A percentile compares a stretch with the other conserved stretches of the same genome.
Evolutionary conservation across 257 asterid species (phyloP).

Genomic region (Capsicum pubescens): DNA sequence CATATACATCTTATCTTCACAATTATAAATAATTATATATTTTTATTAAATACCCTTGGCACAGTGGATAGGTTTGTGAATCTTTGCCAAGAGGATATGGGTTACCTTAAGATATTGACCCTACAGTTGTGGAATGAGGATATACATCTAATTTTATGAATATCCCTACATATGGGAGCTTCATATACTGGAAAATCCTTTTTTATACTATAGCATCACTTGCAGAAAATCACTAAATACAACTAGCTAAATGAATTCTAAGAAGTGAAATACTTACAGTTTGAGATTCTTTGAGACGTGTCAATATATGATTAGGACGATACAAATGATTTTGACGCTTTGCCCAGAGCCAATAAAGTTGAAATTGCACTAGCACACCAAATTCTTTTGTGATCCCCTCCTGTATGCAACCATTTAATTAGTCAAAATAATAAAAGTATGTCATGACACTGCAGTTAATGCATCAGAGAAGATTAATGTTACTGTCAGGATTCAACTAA

Average conservation of each 20-base stretch:
- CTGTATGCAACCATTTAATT: slow-evolving; percentile 44
- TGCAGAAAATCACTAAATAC: neutral
- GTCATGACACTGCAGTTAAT: neutral
- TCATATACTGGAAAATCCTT: neutral
- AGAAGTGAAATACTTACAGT: slow-evolving; percentile 50
- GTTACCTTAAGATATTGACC: neutral
- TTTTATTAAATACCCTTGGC: neutral
- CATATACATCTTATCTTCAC: neutral
- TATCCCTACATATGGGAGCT: neutral
- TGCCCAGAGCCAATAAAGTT: slow-evolving; percentile 97
- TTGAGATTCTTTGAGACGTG: slow-evolving; percentile 79
- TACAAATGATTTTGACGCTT: slow-evolving; percentile 91
- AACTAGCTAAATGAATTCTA: neutral
- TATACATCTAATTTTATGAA: slow-evolving; percentile 2
- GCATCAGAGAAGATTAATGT: neutral
- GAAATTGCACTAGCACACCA: slow-evolving; percentile 83
- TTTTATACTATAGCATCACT: neutral
- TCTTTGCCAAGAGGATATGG: neutral
- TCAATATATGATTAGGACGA: slow-evolving; percentile 88
- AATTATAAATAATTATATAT: neutral
- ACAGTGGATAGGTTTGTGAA: neutral
- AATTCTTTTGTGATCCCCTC: slow-evolving; percentile 86
- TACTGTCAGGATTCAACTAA: neutral
- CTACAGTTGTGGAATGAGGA: neutral
- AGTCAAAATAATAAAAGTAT: neutral